Evolutionary conservation across 352 stramenopile species (phyloP), one percentile per base, ranked within the genome.

Genomic region (Pythium rishiriense): DNA sequence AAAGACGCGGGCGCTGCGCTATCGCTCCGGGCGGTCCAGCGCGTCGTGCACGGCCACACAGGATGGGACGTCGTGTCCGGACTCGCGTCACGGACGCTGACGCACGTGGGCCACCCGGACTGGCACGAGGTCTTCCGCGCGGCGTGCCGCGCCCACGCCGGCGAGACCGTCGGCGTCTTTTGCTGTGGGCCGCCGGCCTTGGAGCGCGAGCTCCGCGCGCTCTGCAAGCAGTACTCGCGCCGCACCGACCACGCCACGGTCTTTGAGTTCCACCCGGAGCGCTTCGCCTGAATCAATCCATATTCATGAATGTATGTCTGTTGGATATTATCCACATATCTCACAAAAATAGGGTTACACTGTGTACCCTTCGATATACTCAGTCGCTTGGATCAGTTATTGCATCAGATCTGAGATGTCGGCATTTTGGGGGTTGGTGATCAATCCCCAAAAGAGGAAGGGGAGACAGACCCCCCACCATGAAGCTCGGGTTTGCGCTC

Each of bases 401-500:
- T 21, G 37, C 2, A n/a, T 49, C 42, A 49, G 42, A 49, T 37
- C 46, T 52, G 19, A 49, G 42, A n/a, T n/a, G n/a, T n/a, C n/a
- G n/a, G n/a, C n/a, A n/a, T n/a, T n/a, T n/a, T n/a, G n/a, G n/a
- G n/a, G n/a, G n/a, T n/a, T n/a, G n/a, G n/a, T n/a, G n/a, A n/a
- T 17, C 25, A 21, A 19, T 22, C 11, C 29, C 45, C 49, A 56
- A 31, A 56, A 3, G 5, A 15, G 47, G 11, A 11, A 8, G 21
- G 21, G 46, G 9, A 15, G 25, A 28, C n/a, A 53, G 5, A 4
- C 26, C 12, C 31, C 21, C 6, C 10, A n/a, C 21, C 8, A 90
- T 91, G 79, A 84, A 87, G 73, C 70, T 91, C 57, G 74, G 74
- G 39, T 92, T 92, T 67, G 51, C 78, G 64, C 74, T 92, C 76